Percentiles rank a stretch among this genome's conserved stretches.
phyloP scores from a whole-genome alignment of 495 filamentous ascomycete genomes.

The Xylaria nigripes region DNA sequence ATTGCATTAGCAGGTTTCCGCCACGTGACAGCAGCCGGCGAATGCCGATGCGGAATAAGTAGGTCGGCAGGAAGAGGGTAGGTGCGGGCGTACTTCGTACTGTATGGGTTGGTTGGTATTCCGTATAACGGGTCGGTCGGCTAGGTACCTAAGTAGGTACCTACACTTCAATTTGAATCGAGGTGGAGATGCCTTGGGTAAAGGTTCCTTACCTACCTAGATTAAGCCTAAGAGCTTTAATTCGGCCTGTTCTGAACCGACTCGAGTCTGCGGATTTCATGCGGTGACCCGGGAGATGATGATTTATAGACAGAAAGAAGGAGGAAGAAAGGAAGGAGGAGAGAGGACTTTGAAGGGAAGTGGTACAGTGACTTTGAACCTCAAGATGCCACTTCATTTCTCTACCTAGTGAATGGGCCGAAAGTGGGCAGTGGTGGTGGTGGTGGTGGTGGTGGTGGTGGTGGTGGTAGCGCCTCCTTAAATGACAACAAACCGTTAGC shows the following conservation, averaged over 20 bases:
- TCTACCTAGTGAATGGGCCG: background rate
- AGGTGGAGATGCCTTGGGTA: background rate
- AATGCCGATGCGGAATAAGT: background rate
- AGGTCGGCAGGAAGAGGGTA: no score
- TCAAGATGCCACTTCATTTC: background rate
- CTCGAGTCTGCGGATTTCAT: background rate
- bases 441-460: background rate
- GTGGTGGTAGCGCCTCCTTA: background rate
- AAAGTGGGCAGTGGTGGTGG: background rate
- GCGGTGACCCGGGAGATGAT: background rate
- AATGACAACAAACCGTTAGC: background rate
- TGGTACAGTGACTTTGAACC: background rate
- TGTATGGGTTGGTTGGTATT: no score
- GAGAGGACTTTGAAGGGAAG: background rate
- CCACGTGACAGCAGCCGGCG: background rate
- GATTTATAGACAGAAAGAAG: background rate
- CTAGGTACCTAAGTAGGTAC: no score
- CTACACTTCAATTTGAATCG: no score
- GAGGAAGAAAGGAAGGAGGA: background rate
- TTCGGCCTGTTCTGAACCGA: background rate
- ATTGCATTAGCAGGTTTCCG: background rate
- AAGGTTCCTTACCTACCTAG: background rate
- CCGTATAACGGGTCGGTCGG: no score
- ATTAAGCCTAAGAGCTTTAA: background rate
- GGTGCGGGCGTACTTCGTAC: no score